A percentile compares a stretch with the other conserved stretches of the same genome.
Conservation (phyloP, 495 filamentous ascomycete species). For the Aspergillus biplanus region DNA sequence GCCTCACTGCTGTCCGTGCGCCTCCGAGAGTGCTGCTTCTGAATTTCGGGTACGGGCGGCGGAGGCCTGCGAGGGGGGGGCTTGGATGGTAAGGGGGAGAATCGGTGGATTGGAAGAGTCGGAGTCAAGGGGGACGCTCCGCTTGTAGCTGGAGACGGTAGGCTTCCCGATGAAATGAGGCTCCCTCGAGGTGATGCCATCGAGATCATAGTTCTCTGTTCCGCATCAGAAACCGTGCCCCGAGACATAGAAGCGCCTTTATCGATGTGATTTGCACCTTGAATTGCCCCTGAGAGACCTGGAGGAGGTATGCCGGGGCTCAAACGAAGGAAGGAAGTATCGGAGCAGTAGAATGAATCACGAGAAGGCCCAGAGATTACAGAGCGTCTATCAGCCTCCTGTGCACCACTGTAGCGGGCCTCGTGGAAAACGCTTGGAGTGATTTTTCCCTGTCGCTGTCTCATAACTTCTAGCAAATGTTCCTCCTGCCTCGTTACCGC, state of each 20-base stretch:
- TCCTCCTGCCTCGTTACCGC: conserved; percentile 86
- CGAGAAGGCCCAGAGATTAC: conserved; percentile 40
- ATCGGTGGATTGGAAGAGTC: conserved; percentile 49
- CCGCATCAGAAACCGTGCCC: conserved; percentile 40
- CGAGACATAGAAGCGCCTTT: conserved; percentile 34
- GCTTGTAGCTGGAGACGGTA: conserved; percentile 44
- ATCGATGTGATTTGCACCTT: conserved; percentile 36
- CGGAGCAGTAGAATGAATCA: conserved; percentile 43
- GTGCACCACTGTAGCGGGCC: conserved; percentile 25
- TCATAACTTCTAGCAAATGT: conserved; percentile 78
- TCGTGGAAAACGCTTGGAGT: conserved; percentile 71
- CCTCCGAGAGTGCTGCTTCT: conserved; percentile 44
- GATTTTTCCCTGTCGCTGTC: conserved; percentile 76
- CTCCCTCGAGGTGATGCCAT: conserved; percentile 39
- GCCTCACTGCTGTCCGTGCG: conserved; percentile 52
- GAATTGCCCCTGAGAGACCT: conserved; percentile 26
- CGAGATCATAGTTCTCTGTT: conserved; percentile 42
- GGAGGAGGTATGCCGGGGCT: conserved; percentile 39
- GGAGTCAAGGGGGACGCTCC: conserved; percentile 49
- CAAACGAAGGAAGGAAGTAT: conserved; percentile 50
- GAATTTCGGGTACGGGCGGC: conserved; percentile 42
- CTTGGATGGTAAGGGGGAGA: conserved; percentile 46
- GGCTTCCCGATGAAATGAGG: conserved; percentile 42
- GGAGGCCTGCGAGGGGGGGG: conserved; percentile 44
- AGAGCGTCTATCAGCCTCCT: conserved; percentile 34